These are phyloP conservation scores for Macadamia tetraphylla DNA, from an alignment of 164 flowering plant species.

Conservation along the genomic window DNA sequence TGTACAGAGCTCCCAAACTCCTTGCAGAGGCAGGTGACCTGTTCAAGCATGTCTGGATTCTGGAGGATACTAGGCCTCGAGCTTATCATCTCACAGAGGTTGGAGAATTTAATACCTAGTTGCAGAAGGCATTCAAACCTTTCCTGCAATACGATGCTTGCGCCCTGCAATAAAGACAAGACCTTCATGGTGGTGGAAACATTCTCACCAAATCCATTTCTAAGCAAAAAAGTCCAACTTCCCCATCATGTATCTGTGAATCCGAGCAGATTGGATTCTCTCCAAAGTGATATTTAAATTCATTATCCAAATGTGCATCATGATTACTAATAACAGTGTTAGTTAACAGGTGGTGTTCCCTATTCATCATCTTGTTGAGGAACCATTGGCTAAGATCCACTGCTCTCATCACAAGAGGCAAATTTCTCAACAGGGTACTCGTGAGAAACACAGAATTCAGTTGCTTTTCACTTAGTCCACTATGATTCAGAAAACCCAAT, in stretches of 20 bases:
- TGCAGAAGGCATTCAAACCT: slow-evolving; percentile 51
- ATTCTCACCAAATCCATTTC: slow-evolving; percentile 65
- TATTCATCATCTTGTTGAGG: slow-evolving; percentile 35
- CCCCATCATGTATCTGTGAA: slow-evolving; percentile 21
- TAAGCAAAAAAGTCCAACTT: slow-evolving; percentile 50
- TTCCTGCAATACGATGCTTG: slow-evolving; percentile 33
- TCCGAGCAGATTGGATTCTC: slow-evolving; percentile 22
- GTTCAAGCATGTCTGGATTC: slow-evolving; percentile 25
- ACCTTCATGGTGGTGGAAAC: slow-evolving; percentile 31
- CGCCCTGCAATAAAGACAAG: slow-evolving; percentile 35
- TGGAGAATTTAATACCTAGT: slow-evolving; percentile 45
- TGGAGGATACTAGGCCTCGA: slow-evolving; percentile 47
- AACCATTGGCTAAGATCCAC: slow-evolving; percentile 57
- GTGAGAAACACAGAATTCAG: slow-evolving; percentile 16
- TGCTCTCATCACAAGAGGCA: slow-evolving; percentile 57
- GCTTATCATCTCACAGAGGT: slow-evolving; percentile 40
- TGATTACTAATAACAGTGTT: slow-evolving; percentile 20
- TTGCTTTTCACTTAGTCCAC: slow-evolving; percentile 37
- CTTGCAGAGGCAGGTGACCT: slow-evolving; percentile 32
- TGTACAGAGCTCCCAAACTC: slow-evolving; percentile 41
- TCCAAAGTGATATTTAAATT: slow-evolving; percentile 27
- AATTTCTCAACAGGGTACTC: slow-evolving; percentile 42
- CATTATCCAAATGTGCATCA: slow-evolving; percentile 31
- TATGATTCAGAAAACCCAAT: slow-evolving; percentile 36
- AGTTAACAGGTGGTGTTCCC: slow-evolving; percentile 35